Evolutionary conservation across 2,329 filamentous ascomycete species (phyloP), one percentile per base, ranked within the genome.

Genomic region (Calonectria pteridis): DNA sequence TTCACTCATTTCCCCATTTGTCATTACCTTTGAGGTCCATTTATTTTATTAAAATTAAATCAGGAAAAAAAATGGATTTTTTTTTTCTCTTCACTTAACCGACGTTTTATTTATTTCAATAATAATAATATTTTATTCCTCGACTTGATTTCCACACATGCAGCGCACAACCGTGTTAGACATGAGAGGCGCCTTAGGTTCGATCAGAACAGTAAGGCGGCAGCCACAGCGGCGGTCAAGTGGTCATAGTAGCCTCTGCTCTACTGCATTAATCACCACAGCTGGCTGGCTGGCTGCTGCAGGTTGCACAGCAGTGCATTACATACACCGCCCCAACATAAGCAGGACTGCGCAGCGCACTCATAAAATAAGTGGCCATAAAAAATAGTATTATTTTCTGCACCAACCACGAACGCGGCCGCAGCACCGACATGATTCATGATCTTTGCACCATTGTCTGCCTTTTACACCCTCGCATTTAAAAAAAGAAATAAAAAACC

Each of bases 31-130:
- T 66, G 7, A 28, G 63, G 23, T 43, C 40, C 40, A 53, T 73
- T 31, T 29, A 51, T 28, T 64, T 55, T 62, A 37, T 51, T 53
- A 51, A 31, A 29, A 55, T 43, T 55, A 53, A 43, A 53, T n/a
- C 29, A 26, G n/a, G 26, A 2, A 43, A 46, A 46, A 46, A 46
- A 46, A 13, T 23, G 16, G 9, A 29, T 37, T 71, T 37, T 59
- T 43, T 40, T 50, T 59, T 31, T 66, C n/a, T 49, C 35, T 59
- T 64, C 68, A 2, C 62, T 51, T 31, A 37, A 26, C 31, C 55
- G 55, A 59, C 55, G 55, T 26, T 59, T 59, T 59, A 59, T 37
- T 58, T 72, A 71, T 29, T 69, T 6, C n/a, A 43, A 20, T 43
- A 43, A 20, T 43, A 20, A 18, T 40, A 29, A 37, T 58, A 3